Conservation (phyloP, 768 basidiomycete species). For the Tylopilus plumbeoviolaceoides region DNA sequence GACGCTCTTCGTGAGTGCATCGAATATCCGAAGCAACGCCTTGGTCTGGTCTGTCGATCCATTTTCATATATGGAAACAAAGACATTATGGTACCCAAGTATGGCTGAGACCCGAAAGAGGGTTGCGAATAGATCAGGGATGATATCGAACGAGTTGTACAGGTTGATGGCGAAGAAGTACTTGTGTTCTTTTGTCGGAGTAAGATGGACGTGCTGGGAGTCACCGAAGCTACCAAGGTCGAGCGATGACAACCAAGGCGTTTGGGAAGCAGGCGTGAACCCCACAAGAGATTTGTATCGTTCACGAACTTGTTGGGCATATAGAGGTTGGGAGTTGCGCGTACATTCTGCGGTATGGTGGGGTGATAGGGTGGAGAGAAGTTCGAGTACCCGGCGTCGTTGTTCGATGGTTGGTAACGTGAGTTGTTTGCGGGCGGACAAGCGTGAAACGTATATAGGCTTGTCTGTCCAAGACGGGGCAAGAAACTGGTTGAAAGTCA, state of each 20-base stretch:
- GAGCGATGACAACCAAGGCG: conserved; percentile 58
- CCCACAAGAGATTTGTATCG: conserved; percentile 85
- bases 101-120: conserved; percentile 91
- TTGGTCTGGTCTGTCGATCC: conserved; percentile 99
- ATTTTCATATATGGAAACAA: conserved; percentile 98
- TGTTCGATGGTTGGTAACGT: conserved; percentile 79
- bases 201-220: conserved; percentile 34
- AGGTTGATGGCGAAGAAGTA: conserved; percentile 99
- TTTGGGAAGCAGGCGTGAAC: conserved; percentile 54
- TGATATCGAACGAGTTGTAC: conserved; percentile 98
- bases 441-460: conserved; percentile 43
- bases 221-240: conserved; percentile 43
- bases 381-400: conserved; percentile 78
- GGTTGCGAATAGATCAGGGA: conserved; percentile 94
- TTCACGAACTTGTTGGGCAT: conserved; percentile 78
- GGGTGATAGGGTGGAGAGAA: conserved; percentile 82
- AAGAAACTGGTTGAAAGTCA: conserved; percentile 18
- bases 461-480: conserved; percentile 51
- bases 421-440: conserved; percentile 58
- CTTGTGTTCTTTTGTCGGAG: conserved; percentile 72
- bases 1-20: conserved; percentile 83
- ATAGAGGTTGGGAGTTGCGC: conserved; percentile 76
- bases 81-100: conserved; percentile 96
- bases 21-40: conserved; percentile 91
- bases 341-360: conserved; percentile 95